Base-by-base conservation (phyloP, 495 filamentous ascomycete genomes). In the Podospora appendiculata region DNA sequence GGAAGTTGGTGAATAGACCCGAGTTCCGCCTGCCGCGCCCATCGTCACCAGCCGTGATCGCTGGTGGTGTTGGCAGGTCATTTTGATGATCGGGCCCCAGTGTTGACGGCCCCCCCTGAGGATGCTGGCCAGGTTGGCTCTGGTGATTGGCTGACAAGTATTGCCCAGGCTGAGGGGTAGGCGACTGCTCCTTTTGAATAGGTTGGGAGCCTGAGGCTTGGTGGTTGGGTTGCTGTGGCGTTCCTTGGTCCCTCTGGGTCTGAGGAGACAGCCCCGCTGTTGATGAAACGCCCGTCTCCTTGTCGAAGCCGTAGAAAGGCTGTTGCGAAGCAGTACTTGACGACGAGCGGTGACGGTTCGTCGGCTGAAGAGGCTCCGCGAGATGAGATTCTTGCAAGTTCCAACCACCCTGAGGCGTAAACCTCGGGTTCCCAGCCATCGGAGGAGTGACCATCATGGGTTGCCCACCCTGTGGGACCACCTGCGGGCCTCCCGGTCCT, bases 361-460 rank as follows among this genome's bases (percentile, higher is more conserved):
- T 59, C 11, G 63, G 53, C 25, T 70, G 65, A n/a, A 77, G 63
- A 44, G 74, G 74, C 43, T 70, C 65, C 0, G 69, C 48, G 10
- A 77, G 62, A 44, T 69, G 66, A 7, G 73, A 76, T 53, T 76
- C 71, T 48, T 76, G 69, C 18, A 66, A 39, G 32, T 64, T 70
- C 74, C 74, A 77, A 40, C 60, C 57, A 49, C 56, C 53, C 52
- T 64, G 67, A 8, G 60, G 57, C 49, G 61, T 59, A 18, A 70
- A 59, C 34, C 58, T 51, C 13, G 62, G 57, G 41, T 63, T 63
- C 3, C 51, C 59, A 47, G 61, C 48, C 53, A 58, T 56, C 16
- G 59, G 54, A 10, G 63, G 57, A 18, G 52, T 56, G 17, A 59
- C 48, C 52, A 57, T 49, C 34, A 42, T 53, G 8, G 52, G 47